Evolutionary conservation across 2,329 filamentous ascomycete genomes (phyloP).

Genomic region (Dryadomyces quercus-mongolicae): DNA sequence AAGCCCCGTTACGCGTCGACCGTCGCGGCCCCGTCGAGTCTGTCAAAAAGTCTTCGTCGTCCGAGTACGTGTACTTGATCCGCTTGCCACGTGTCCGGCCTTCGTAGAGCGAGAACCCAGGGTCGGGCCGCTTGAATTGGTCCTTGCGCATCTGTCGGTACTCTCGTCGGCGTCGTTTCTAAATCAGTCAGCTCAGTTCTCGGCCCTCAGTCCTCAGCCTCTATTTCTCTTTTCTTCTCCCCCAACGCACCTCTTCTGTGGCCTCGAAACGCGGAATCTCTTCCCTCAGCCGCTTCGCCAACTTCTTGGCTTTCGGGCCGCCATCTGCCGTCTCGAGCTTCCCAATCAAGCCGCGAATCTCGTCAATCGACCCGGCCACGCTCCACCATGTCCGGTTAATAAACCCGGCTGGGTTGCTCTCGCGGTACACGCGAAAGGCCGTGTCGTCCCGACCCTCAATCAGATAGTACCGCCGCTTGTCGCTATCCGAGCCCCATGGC

Average conservation of each 20-base stretch:
- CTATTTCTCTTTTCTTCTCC: not conserved
- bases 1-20: conserved; percentile 64
- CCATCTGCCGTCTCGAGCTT: conserved; percentile 69
- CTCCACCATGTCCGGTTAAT: conserved; percentile 74
- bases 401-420: conserved; percentile 71
- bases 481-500: conserved; percentile 39
- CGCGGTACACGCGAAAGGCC: conserved; percentile 83
- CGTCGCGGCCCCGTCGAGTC: conserved; percentile 50
- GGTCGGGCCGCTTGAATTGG: conserved; percentile 75
- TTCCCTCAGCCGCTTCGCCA: conserved; percentile 64
- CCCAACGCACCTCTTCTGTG: conserved; percentile 64
- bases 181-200: not conserved
- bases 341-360: conserved; percentile 61
- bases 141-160: conserved; percentile 80
- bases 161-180: conserved; percentile 89
- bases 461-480: conserved; percentile 87
- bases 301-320: conserved; percentile 64
- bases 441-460: conserved; percentile 93
- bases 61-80: conserved; percentile 91
- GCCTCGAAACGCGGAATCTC: conserved; percentile 86
- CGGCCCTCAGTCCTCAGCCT: no score
- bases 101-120: conserved; percentile 88
- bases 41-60: conserved; percentile 65
- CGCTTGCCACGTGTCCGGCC: conserved; percentile 92
- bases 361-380: conserved; percentile 81